These are phyloP conservation scores for Colletotrichum karsti DNA, from an alignment of 2,329 filamentous ascomycete genomes.

Conservation along the genomic window DNA sequence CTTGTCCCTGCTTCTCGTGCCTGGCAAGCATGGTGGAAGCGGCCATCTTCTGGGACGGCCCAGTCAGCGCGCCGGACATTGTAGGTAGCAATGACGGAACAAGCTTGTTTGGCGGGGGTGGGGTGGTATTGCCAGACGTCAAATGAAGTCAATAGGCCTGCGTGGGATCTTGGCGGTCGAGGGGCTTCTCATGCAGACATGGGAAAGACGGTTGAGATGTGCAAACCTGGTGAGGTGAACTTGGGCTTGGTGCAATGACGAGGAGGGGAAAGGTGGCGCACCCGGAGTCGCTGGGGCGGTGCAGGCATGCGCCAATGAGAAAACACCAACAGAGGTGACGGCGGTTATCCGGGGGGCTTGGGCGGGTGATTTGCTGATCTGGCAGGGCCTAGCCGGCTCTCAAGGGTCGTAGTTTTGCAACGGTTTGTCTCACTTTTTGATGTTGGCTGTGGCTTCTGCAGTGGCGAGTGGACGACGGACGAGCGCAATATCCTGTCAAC, in stretches of 20 bases:
- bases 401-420: background rate
- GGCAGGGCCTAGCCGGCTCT: background rate
- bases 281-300: background rate
- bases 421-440: conserved; percentile 9
- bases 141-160: conserved; percentile 9
- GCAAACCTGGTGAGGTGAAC: no score
- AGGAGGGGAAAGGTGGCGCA: background rate
- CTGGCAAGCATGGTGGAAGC: conserved; percentile 15
- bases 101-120: conserved; percentile 25
- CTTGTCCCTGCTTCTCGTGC: background rate
- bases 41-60: background rate
- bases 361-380: background rate
- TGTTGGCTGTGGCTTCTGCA: background rate
- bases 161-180: conserved; percentile 11
- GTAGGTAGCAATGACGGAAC: background rate
- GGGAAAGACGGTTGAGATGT: background rate
- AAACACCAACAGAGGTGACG: background rate
- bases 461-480: background rate
- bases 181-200: background rate
- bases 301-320: conserved; percentile 7
- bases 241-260: no score
- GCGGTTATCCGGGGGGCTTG: background rate
- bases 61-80: background rate
- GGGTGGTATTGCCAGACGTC: background rate
- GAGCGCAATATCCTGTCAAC: background rate